Conservation (phyloP, 1,284 basidiomycete genomes). For the Malassezia arunalokei region DNA sequence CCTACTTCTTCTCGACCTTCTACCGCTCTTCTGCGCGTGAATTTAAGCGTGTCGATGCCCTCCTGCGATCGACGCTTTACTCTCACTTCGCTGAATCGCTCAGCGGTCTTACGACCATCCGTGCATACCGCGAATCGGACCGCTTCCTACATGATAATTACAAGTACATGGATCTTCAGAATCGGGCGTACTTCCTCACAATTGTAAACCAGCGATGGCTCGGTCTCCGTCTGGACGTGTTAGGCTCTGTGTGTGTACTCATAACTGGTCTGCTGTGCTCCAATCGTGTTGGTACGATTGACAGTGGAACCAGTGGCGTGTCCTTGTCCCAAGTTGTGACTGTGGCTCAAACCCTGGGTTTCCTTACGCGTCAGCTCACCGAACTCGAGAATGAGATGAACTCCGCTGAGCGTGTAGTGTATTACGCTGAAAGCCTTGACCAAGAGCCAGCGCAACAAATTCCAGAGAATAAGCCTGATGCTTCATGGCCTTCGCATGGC, state of each 20-base stretch:
- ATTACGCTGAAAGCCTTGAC: constrained; percentile 39
- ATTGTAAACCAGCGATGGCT: constrained; percentile 75
- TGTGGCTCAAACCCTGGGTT: constrained; percentile 36
- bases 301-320: constrained; percentile 26
- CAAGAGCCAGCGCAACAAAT: constrained; percentile 39
- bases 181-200: constrained; percentile 77
- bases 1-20: constrained; percentile 54
- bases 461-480: constrained; percentile 23
- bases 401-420: constrained; percentile 42
- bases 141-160: constrained; percentile 53
- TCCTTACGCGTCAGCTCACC: constrained; percentile 44
- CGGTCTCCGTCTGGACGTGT: constrained; percentile 53
- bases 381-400: constrained; percentile 47
- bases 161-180: constrained; percentile 69
- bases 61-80: constrained; percentile 60
- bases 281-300: constrained; percentile 16
- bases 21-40: constrained; percentile 79
- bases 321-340: constrained; percentile 39
- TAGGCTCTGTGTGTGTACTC: constrained; percentile 42
- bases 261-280: constrained; percentile 35
- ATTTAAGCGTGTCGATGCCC: constrained; percentile 65
- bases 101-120: constrained; percentile 68
- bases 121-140: constrained; percentile 56
- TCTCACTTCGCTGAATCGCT: constrained; percentile 78
- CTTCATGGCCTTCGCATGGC: constrained; percentile 43